These are phyloP conservation scores for Cylindrotheca closterium DNA, from an alignment of 108 stramenopile genomes.

Conservation along the genomic window DNA sequence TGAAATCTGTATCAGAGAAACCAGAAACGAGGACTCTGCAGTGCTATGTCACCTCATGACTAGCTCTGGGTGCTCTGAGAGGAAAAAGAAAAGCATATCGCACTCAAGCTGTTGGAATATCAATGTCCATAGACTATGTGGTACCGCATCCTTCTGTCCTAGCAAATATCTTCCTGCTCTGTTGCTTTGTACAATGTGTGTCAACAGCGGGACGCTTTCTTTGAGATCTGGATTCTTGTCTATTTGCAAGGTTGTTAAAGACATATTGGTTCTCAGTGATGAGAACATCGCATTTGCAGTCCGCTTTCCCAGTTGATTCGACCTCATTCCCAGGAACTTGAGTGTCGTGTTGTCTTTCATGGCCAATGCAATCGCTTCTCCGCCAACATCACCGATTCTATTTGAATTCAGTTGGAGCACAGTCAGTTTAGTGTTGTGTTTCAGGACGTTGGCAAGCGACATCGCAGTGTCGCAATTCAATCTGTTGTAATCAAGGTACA, in stretches of 20 bases:
- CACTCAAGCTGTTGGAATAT: constrained; percentile 10
- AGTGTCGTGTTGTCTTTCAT: constrained; percentile 32
- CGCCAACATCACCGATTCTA: constrained; percentile 46
- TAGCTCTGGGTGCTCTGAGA: constrained; percentile 13
- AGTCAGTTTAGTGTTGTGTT: constrained; percentile 26
- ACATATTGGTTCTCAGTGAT: constrained; percentile 23
- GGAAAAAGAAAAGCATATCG: constrained; percentile 27
- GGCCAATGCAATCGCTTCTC: constrained; percentile 24
- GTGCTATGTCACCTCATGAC: too few relatives aligned
- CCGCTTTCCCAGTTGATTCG: constrained; percentile 37
- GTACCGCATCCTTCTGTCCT: not conserved
- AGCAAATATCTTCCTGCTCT: constrained; percentile 32
- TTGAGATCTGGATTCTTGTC: constrained; percentile 22
- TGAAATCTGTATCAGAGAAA: too few relatives aligned
- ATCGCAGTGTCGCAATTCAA: constrained; percentile 33
- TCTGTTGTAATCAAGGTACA: constrained; percentile 55
- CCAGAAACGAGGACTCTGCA: too few relatives aligned
- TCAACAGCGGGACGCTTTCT: not conserved
- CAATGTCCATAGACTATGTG: constrained; percentile 19
- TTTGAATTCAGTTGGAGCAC: constrained; percentile 48
- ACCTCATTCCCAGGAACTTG: constrained; percentile 34
- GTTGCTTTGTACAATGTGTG: constrained; percentile 20
- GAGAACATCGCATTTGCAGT: constrained; percentile 26
- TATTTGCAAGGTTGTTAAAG: constrained; percentile 15
- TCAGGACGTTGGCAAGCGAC: constrained; percentile 35